Conservation (phyloP, 345 rosid species). For the Trapa bicornis region DNA sequence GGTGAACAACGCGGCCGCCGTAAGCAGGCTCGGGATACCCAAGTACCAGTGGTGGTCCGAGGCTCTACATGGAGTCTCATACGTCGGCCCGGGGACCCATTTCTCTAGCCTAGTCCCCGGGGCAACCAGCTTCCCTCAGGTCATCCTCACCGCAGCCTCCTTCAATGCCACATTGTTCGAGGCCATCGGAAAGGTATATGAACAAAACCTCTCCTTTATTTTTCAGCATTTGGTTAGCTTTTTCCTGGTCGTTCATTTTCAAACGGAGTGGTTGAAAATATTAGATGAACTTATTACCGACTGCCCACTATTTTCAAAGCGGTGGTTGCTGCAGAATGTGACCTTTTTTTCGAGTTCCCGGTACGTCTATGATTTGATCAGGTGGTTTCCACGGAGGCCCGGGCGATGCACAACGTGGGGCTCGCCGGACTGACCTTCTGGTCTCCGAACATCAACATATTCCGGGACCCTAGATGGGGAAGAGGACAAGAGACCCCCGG, state of each 20-base stretch:
- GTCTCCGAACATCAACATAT: slow-evolving; percentile 86
- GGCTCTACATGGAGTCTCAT: slow-evolving; percentile 90
- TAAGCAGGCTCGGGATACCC: slow-evolving; percentile 68
- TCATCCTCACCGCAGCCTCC: slow-evolving; percentile 84
- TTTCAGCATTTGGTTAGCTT: too few relatives aligned
- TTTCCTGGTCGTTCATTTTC: too few relatives aligned
- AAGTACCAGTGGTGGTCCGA: slow-evolving; percentile 94
- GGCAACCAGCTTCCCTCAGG: slow-evolving; percentile 93
- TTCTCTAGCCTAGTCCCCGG: slow-evolving; percentile 60
- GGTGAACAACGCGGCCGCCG: slow-evolving; percentile 41
- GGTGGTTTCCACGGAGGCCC: slow-evolving; percentile 93
- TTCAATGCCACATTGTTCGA: slow-evolving; percentile 69
- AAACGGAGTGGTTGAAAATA: not conserved
- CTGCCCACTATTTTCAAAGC: not conserved
- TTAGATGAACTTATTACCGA: not conserved
- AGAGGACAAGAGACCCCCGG: slow-evolving; percentile 95
- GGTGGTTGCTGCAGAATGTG: not conserved
- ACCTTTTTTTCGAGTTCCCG: not conserved
- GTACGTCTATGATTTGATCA: slow-evolving; percentile 5
- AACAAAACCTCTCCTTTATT: too few relatives aligned
- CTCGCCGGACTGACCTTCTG: slow-evolving; percentile 80
- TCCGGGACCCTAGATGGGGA: slow-evolving; percentile 97
- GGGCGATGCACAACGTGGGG: slow-evolving; percentile 96
- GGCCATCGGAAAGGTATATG: slow-evolving; percentile 75
- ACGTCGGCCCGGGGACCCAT: slow-evolving; percentile 61